Evolutionary conservation across 192 early-diverging fungal genomes (phyloP).

Genomic region (Backusella tarrabulga): DNA sequence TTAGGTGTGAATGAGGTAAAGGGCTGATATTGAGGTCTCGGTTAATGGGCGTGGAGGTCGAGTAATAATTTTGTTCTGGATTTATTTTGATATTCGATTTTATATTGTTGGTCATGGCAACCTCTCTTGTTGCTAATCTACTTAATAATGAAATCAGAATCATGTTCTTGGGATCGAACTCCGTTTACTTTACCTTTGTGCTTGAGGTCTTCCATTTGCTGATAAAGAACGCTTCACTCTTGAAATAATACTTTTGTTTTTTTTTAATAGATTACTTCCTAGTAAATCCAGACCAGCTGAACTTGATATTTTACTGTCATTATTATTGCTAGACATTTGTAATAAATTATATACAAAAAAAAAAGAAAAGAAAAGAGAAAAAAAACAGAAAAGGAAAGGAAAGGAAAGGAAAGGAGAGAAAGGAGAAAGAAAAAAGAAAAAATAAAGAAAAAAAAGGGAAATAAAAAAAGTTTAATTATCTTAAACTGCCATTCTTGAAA

Average conservation of each 20-base stretch:
- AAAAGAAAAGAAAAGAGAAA: neutral
- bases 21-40: neutral
- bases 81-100: neutral
- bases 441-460: neutral
- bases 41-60: neutral
- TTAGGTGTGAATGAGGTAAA: neutral
- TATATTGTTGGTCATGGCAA: neutral
- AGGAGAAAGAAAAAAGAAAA: neutral
- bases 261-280: neutral
- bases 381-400: neutral
- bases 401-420: neutral
- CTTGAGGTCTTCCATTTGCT: neutral
- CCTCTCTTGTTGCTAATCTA: constrained; percentile 3
- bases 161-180: neutral
- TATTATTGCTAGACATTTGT: neutral
- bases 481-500: neutral
- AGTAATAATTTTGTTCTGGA: neutral
- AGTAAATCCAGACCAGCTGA: constrained; percentile 10
- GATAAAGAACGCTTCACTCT: constrained; percentile 15
- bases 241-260: constrained; percentile 10
- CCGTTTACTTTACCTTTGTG: neutral
- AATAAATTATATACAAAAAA: neutral
- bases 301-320: neutral
- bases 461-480: neutral
- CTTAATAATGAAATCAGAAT: neutral